Evolutionary conservation across 768 basidiomycete genomes (phyloP).

Genomic region (Mrakia frigida): DNA sequence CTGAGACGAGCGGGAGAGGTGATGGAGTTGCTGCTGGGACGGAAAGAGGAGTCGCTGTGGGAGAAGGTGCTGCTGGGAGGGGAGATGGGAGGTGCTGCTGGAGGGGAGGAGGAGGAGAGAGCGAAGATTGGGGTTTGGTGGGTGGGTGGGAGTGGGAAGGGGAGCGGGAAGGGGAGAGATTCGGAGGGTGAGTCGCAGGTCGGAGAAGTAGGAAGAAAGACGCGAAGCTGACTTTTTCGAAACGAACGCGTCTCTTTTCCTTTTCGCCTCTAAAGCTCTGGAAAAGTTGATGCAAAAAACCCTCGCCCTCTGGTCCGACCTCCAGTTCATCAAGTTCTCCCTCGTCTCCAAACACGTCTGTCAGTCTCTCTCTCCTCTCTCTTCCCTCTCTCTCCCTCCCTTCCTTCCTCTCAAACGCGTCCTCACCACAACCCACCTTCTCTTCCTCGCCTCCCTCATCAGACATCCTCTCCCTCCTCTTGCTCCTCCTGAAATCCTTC

Average conservation of each 20-base stretch:
- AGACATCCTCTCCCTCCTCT: slow-evolving; percentile 65
- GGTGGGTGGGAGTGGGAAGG: slow-evolving; percentile 53
- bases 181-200: slow-evolving; percentile 45
- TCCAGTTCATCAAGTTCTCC: slow-evolving; percentile 75
- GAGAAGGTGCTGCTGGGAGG: slow-evolving; percentile 58
- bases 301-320: slow-evolving; percentile 65
- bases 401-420: too few relatives aligned
- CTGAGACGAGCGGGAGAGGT: slow-evolving; percentile 53
- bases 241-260: background rate
- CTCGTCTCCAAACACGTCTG: slow-evolving; percentile 68
- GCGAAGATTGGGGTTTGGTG: slow-evolving; percentile 60
- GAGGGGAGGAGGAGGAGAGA: slow-evolving; percentile 58
- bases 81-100: slow-evolving; percentile 61
- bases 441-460: background rate
- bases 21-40: slow-evolving; percentile 53
- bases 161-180: too few relatives aligned
- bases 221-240: slow-evolving; percentile 1
- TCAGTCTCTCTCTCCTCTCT: slow-evolving; percentile 46
- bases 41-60: slow-evolving; percentile 45
- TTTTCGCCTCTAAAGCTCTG: slow-evolving; percentile 43
- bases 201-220: slow-evolving; percentile 46
- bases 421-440: slow-evolving; percentile 6
- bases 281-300: slow-evolving; percentile 39
- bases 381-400: background rate
- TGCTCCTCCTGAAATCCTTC: slow-evolving; percentile 62